These are phyloP conservation scores for Fraxinus nigra DNA, from an alignment of 305 asterid genomes.

Conservation along the genomic window DNA sequence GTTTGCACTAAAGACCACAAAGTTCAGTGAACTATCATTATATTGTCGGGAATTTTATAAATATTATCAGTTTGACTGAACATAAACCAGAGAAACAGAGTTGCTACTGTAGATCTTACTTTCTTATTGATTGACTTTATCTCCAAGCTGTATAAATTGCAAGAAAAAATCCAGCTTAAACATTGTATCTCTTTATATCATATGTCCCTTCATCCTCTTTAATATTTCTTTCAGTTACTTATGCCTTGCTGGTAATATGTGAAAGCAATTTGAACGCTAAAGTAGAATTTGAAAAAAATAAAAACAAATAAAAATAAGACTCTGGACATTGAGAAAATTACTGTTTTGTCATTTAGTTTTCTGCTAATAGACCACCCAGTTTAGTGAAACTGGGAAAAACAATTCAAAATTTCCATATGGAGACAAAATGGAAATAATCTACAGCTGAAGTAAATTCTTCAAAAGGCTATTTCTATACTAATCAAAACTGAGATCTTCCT, in stretches of 20 bases:
- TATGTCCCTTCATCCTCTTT: not conserved
- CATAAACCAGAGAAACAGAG: not conserved
- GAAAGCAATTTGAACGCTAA: not conserved
- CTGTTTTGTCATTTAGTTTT: not conserved
- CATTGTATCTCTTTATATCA: not conserved
- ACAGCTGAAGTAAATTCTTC: not conserved
- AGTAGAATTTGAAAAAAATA: not conserved
- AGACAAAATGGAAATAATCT: not conserved
- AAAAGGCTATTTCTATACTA: not conserved
- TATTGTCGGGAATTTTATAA: not conserved
- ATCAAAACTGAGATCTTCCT: not conserved
- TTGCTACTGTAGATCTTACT: not conserved
- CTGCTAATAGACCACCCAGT: not conserved
- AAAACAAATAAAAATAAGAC: not conserved
- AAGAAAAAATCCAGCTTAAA: not conserved
- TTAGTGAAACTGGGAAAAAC: not conserved
- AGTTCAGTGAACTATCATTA: not conserved
- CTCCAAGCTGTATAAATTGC: not conserved
- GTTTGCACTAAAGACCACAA: not conserved
- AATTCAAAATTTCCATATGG: not conserved
- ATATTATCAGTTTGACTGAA: not conserved
- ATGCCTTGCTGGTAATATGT: not conserved
- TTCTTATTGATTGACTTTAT: not conserved
- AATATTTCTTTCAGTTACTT: not conserved
- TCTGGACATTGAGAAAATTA: not conserved